Conservation (phyloP, 139 green algal species). For the Coelastrella sp. region DNA sequence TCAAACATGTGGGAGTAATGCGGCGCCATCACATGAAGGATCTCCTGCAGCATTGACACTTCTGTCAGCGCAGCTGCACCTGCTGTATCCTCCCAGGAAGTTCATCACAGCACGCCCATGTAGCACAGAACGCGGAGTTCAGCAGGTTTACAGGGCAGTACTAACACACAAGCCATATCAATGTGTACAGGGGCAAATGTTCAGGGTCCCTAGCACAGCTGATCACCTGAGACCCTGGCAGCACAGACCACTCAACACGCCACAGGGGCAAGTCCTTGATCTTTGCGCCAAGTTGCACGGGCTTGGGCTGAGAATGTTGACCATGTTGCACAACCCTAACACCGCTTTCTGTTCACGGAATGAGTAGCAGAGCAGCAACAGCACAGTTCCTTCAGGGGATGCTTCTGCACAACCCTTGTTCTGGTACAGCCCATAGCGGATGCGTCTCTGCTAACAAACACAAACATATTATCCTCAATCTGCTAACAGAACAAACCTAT, state of each 20-base stretch:
- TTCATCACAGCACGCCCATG: too few species aligned
- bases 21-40: slow-evolving; percentile 45
- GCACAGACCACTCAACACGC: slow-evolving; percentile 55
- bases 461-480: too few species aligned
- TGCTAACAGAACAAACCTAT: too few species aligned
- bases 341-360: neutral
- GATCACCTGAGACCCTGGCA: slow-evolving; percentile 49
- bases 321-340: neutral
- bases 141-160: too few species aligned
- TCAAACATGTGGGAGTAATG: slow-evolving; percentile 61
- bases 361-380: neutral
- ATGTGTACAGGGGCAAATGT: neutral
- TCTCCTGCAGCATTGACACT: neutral
- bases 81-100: too few species aligned
- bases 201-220: neutral
- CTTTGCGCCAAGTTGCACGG: neutral
- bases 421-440: too few species aligned
- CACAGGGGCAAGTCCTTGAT: slow-evolving; percentile 60
- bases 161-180: too few species aligned
- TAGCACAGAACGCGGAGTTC: too few species aligned
- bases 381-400: neutral
- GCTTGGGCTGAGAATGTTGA: neutral
- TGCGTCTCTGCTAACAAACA: too few species aligned
- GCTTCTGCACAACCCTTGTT: too few species aligned
- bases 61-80: too few species aligned